A percentile compares a stretch with the other conserved stretches of the same genome.
phyloP scores from a whole-genome alignment of 345 rosid species.

The Salix udensis region DNA sequence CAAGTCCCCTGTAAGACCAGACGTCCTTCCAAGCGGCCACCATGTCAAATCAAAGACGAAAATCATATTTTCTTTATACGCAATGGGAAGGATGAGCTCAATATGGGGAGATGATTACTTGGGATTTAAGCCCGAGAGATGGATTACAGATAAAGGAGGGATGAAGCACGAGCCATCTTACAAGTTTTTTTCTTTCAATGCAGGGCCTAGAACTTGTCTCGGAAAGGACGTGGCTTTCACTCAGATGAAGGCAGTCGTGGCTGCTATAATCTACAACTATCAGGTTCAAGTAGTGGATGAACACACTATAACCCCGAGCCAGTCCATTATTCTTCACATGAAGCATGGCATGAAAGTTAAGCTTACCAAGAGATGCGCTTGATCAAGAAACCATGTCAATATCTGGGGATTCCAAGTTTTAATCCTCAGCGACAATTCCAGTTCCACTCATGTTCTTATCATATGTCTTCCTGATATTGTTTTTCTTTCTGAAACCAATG shows the following conservation, averaged over 20 bases:
- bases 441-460: too few species aligned
- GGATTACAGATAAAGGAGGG: conserved; percentile 31
- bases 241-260: conserved; percentile 4
- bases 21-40: conserved; percentile 50
- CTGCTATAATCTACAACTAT: conserved; percentile 4
- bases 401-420: too few species aligned
- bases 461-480: too few species aligned
- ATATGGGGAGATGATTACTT: conserved; percentile 42
- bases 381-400: too few species aligned
- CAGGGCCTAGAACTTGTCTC: conserved; percentile 9
- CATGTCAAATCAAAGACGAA: conserved; percentile 20
- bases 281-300: not conserved
- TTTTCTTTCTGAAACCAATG: too few species aligned
- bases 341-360: conserved; percentile 3
- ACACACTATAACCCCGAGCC: not conserved
- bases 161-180: conserved; percentile 2
- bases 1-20: conserved; percentile 28
- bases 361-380: not conserved
- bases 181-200: conserved; percentile 2
- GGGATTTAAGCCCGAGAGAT: conserved; percentile 43
- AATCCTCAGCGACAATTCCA: too few species aligned
- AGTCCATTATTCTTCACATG: conserved; percentile 4
- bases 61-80: conserved; percentile 25
- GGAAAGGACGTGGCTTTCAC: conserved; percentile 6
- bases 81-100: conserved; percentile 37